Conservation (phyloP, 2,329 filamentous ascomycete genomes). For the Penicillium vulpinum region DNA sequence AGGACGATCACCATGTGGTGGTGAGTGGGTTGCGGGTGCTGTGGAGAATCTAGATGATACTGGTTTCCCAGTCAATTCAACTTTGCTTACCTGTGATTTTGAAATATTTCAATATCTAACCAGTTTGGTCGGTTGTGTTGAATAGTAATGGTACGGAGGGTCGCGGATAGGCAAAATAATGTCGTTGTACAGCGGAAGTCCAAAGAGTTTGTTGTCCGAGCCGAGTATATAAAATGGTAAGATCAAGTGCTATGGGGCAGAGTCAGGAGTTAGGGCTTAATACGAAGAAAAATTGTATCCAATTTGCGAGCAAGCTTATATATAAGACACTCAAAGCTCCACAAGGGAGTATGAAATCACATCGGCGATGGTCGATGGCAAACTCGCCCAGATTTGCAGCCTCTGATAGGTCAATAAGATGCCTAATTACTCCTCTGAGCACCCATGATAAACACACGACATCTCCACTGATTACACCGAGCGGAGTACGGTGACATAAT, state of each 20-base stretch:
- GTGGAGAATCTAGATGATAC: background rate
- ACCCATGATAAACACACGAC: conserved; percentile 7
- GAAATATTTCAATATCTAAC: background rate
- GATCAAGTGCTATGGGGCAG: conserved; percentile 15
- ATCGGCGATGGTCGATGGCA: conserved; percentile 14
- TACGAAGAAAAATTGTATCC: background rate
- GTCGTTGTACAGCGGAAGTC: conserved; percentile 4
- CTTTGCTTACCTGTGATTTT: conserved; percentile 12
- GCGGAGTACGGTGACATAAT: conserved; percentile 25
- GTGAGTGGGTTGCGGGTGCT: background rate
- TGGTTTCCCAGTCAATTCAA: background rate
- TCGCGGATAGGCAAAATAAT: background rate
- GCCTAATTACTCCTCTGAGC: conserved; percentile 11
- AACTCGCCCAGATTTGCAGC: conserved; percentile 1
- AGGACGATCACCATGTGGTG: background rate
- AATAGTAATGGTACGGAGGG: background rate
- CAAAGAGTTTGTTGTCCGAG: background rate
- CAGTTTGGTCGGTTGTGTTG: background rate
- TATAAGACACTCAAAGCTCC: conserved; percentile 10
- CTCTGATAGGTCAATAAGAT: conserved; percentile 14
- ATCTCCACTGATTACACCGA: conserved; percentile 12
- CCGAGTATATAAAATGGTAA: conserved; percentile 4
- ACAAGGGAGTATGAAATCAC: conserved; percentile 18
- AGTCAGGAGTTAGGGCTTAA: conserved; percentile 14
- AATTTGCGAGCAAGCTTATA: conserved; percentile 10